Percentiles rank a stretch among this genome's conserved stretches.
Evolutionary conservation across 2,329 filamentous ascomycete species (phyloP).

Genomic region (Trichoderma sp.): DNA sequence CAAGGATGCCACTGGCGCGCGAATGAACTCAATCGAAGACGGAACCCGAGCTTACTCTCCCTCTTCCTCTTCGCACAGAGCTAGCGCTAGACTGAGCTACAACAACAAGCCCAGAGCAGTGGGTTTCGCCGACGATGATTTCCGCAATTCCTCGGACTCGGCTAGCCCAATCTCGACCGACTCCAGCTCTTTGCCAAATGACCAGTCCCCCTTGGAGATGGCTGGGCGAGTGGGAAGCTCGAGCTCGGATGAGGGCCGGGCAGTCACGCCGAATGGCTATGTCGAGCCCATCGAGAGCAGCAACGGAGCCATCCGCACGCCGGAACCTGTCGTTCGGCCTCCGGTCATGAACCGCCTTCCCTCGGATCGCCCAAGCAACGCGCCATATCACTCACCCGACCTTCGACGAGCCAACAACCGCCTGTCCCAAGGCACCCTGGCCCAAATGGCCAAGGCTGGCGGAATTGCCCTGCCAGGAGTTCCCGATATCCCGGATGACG

Average conservation of each 20-base stretch:
- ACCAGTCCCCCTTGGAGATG: constrained; percentile 41
- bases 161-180: constrained; percentile 35
- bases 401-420: constrained; percentile 79
- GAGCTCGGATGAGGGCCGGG: constrained; percentile 59
- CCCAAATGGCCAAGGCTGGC: constrained; percentile 74
- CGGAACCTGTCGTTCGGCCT: constrained; percentile 74
- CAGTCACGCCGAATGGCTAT: constrained; percentile 40
- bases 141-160: constrained; percentile 53
- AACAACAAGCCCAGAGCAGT: constrained; percentile 44
- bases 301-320: constrained; percentile 61
- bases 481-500: constrained; percentile 36
- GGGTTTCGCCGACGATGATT: constrained; percentile 62
- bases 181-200: constrained; percentile 38
- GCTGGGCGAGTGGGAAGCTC: constrained; percentile 48
- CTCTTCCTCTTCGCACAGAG: constrained; percentile 60
- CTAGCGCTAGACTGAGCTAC: constrained; percentile 59
- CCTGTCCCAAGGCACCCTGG: constrained; percentile 78
- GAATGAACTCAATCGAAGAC: constrained; percentile 69
- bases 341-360: constrained; percentile 79
- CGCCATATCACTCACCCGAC: constrained; percentile 73
- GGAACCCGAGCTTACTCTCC: constrained; percentile 49
- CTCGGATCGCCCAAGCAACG: constrained; percentile 66
- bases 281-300: constrained; percentile 43
- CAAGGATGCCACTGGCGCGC: constrained; percentile 81
- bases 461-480: constrained; percentile 50